Percentiles rank a stretch among this genome's conserved stretches.
These are phyloP conservation scores for Phellopilus nigrolimitatus DNA, from an alignment of 1,284 basidiomycete species.

Conservation along the genomic window DNA sequence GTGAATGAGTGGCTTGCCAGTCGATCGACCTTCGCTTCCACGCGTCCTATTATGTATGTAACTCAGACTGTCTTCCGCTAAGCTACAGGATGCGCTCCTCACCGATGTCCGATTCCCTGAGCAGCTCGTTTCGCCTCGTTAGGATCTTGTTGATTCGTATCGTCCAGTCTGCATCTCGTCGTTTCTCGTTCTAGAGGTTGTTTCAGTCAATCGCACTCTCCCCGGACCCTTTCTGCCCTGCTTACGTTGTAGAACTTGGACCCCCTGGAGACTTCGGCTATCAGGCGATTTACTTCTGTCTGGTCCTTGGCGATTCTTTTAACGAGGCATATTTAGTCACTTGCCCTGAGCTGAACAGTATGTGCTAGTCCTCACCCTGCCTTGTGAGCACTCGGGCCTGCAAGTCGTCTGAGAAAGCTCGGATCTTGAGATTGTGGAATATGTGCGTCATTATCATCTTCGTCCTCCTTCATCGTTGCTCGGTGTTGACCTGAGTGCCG, in stretches of 20 bases:
- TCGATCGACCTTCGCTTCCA: constrained; percentile 50
- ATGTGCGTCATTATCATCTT: background rate
- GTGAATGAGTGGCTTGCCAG: constrained; percentile 33
- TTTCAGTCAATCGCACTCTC: background rate
- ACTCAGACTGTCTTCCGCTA: background rate
- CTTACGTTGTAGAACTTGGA: too few species aligned
- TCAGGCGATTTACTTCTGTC: too few species aligned
- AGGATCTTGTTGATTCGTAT: constrained; percentile 63
- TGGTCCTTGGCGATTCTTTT: too few species aligned
- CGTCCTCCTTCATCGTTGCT: background rate
- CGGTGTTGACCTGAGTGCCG: background rate
- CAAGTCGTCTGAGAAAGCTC: too few species aligned
- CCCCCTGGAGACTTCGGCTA: too few species aligned
- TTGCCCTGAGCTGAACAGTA: too few species aligned
- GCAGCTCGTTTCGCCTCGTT: constrained; percentile 54
- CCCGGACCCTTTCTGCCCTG: too few species aligned
- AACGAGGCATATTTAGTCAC: too few species aligned
- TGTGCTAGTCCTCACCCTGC: too few species aligned
- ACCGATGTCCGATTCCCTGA: constrained; percentile 57
- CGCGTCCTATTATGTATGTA: constrained; percentile 35
- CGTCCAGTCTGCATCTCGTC: constrained; percentile 76
- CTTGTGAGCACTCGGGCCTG: too few species aligned
- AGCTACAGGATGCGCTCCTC: constrained; percentile 27
- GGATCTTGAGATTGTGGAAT: background rate
- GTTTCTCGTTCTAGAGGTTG: constrained; percentile 65